Base-by-base conservation (phyloP, 2,329 filamentous ascomycete species). In the Berkeleyomyces rouxiae region DNA sequence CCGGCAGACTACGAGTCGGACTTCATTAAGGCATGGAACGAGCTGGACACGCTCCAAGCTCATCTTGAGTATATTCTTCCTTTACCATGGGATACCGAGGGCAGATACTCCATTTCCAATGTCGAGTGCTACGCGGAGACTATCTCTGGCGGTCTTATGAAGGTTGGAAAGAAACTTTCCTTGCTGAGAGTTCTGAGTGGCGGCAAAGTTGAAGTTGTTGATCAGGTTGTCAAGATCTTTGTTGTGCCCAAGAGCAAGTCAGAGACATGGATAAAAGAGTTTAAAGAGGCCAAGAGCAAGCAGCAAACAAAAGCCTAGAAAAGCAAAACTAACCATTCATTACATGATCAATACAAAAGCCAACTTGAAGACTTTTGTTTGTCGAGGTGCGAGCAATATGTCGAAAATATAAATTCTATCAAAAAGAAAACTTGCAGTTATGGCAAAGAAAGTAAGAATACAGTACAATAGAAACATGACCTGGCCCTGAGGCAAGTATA, bases 91-190 rank as follows among this genome's bases (percentile, higher is more conserved):
- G 93, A 97, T 69, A 70, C 72, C 13, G 75, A 79, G 65, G 74
- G 79, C 1, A 83, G 83, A 69, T 96, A 96, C 72, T 80, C 76
- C 0, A 68, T 78, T 0, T 77, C 77, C 0, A 77, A 74, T 0
- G 88, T 96, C 3, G 90, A 96, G 68, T 93, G 89, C 69, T 97
- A 89, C 72, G 86, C 95, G 77, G 90, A 96, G 76, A 97, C 90
- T 0, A 74, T 75, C 3, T 76, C 78, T 0, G 90, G 90, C 0
- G 90, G 91, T 0, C 72, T 99, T 68, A 82, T 96, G 69, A 96
- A 95, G 76, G 85, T 91, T 31, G 92, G 93, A 58, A 91, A 88
- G 80, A 93, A 92, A 70, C 79, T 93, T 66, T 77, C 82, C 23
- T 72, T 97, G 67, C 73, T 90, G 59, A 88, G 90, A 75, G 81